These are phyloP conservation scores for Blastomyces emzantsi DNA, from an alignment of 2,329 filamentous ascomycete species.

Conservation along the genomic window DNA sequence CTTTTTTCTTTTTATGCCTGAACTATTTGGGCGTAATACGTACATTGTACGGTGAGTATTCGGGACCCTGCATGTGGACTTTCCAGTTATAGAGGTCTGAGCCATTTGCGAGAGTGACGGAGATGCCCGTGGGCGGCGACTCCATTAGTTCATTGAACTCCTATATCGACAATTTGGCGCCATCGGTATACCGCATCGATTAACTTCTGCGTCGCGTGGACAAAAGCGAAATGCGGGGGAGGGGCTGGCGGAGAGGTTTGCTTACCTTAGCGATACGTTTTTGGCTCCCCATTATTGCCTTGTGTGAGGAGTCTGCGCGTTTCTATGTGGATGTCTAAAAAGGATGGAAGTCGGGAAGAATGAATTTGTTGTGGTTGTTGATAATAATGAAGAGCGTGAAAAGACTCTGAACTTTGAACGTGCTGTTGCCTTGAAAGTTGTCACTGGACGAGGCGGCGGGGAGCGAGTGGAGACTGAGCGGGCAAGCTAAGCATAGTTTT, in stretches of 20 bases:
- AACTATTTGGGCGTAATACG: slow-evolving; percentile 19
- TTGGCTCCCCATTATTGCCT: slow-evolving; percentile 33
- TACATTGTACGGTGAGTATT: slow-evolving; percentile 57
- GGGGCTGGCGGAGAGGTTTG: background rate
- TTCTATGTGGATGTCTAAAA: background rate
- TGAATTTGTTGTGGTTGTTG: background rate
- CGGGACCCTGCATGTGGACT: slow-evolving; percentile 56
- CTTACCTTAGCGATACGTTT: slow-evolving; percentile 42
- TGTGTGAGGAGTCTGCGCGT: background rate
- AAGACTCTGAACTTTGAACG: background rate
- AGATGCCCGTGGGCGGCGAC: slow-evolving; percentile 49
- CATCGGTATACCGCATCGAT: background rate
- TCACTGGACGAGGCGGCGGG: too few relatives aligned
- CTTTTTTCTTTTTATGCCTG: background rate
- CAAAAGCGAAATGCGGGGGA: background rate
- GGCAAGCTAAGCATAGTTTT: too few relatives aligned
- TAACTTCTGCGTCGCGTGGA: background rate
- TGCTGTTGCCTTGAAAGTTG: background rate
- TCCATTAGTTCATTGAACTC: slow-evolving; percentile 52
- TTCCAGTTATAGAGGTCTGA: slow-evolving; percentile 60
- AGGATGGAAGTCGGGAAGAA: background rate
- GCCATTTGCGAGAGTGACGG: slow-evolving; percentile 51
- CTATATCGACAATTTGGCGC: slow-evolving; percentile 31
- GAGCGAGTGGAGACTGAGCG: too few relatives aligned
- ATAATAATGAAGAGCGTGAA: too few relatives aligned